Evolutionary conservation across 2,329 filamentous ascomycete genomes (phyloP), one percentile per base, ranked within the genome.

Genomic region (Xylaria polymorpha): DNA sequence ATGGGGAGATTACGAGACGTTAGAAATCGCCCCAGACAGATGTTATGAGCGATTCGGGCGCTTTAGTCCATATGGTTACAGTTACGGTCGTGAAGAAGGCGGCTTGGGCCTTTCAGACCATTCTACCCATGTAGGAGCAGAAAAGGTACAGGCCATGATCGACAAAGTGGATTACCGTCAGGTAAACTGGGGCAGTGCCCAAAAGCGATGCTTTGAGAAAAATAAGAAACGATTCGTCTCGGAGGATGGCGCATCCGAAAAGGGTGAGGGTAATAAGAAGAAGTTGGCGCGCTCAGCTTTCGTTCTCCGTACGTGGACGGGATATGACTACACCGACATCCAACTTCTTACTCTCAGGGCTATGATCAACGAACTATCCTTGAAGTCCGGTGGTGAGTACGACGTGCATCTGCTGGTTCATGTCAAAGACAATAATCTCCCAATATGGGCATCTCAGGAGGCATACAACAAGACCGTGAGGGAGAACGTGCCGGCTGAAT

Each of bases 41-140:
- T 93, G 91, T 78, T 92, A 91, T 75, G 91, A 93, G 74, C 85
- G 91, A 0, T 92, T 90, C 75, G 90, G 90, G 15, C 85, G 90
- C 57, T 81, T 92, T 6, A 90, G 90, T 0, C 88, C 90, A 0
- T 93, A 93, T 74, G 90, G 90, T 0, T 82, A 90, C 68, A 91
- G 91, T 37, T 93, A 93, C 77, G 86, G 85, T 69, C 84, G 83
- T 60, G 85, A 86, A 66, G 85, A 85, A 74, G 91, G 91, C n/a
- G 91, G 91, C 20, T 78, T 86, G 3, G 85, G 84, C 15, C 86
- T 92, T 66, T 85, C 85, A 20, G 87, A 90, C 68, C 87, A 88
- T 8, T 83, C 85, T 18, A 87, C 90, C 46, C 80, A 84, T 44
- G 83, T 90, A 39, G 92, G 90, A 86, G 83, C 85, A n/a, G 83